A percentile compares a stretch with the other conserved stretches of the same genome.
These are phyloP conservation scores for Vaccinium darrowii DNA, from an alignment of 148 eudicot genomes.

Conservation along the genomic window DNA sequence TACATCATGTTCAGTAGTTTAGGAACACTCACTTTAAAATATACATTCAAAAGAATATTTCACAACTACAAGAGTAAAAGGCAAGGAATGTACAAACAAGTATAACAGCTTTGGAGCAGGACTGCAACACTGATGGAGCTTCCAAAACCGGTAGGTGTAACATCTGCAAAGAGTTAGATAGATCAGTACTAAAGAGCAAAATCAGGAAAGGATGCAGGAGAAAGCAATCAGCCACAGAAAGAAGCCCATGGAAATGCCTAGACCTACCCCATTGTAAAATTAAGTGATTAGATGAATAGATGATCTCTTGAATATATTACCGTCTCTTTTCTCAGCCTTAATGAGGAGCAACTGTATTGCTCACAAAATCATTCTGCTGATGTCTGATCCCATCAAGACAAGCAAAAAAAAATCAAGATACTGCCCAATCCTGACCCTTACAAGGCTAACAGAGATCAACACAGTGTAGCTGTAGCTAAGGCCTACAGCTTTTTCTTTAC, in stretches of 20 bases:
- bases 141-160: slow-evolving; percentile 36
- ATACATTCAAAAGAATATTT: not conserved
- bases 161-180: slow-evolving; percentile 43
- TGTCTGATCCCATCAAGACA: not conserved
- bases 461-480: too few relatives aligned
- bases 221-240: slow-evolving; percentile 1
- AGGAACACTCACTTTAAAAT: not conserved
- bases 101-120: slow-evolving; percentile 66
- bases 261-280: not conserved
- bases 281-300: not conserved
- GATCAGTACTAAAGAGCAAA: not conserved
- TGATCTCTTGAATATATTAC: not conserved
- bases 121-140: slow-evolving; percentile 38
- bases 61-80: slow-evolving; percentile 28
- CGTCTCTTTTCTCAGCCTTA: not conserved
- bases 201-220: not conserved
- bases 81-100: slow-evolving; percentile 88
- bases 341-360: not conserved
- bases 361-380: not conserved
- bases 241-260: not conserved
- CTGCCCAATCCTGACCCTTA: not conserved
- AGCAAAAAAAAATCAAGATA: not conserved
- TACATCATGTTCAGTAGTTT: not conserved
- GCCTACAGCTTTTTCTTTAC: not conserved
- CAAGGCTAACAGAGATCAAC: not conserved